Evolutionary conservation across 179 eudicot species (phyloP).

Genomic region (Pouteria campechiana): DNA sequence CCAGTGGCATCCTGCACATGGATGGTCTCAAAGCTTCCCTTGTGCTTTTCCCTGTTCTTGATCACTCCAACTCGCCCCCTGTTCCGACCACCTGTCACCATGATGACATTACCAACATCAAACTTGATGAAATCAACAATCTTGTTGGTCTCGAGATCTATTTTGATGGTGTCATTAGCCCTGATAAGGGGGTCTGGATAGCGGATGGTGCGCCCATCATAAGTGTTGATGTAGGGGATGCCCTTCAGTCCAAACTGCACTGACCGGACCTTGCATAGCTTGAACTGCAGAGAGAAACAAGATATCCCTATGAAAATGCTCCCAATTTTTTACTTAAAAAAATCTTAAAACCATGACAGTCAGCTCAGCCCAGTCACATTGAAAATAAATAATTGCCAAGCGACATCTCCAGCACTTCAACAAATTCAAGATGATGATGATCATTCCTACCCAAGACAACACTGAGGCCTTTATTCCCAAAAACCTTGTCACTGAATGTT

Average conservation of each 20-base stretch:
- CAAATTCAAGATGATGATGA: neutral
- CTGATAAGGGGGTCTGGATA: constrained; percentile 58
- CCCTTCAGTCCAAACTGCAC: constrained; percentile 49
- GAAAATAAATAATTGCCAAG: too few relatives aligned
- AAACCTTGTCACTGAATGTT: too few relatives aligned
- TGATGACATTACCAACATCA: constrained; percentile 57
- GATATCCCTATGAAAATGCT: neutral
- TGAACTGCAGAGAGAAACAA: constrained; percentile 17
- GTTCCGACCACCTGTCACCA: constrained; percentile 68
- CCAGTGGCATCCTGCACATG: constrained; percentile 51
- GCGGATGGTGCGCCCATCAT: constrained; percentile 51
- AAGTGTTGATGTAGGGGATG: constrained; percentile 48
- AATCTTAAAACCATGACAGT: too few relatives aligned
- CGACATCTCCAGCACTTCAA: neutral
- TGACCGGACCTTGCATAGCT: constrained; percentile 57
- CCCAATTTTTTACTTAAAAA: neutral
- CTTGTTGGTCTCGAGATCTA: constrained; percentile 43
- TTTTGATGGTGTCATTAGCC: constrained; percentile 51
- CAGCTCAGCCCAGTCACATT: too few relatives aligned
- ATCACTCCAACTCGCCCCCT: constrained; percentile 56
- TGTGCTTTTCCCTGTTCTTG: constrained; percentile 40
- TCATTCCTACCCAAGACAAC: neutral
- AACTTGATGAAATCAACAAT: constrained; percentile 56
- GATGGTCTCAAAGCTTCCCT: constrained; percentile 63
- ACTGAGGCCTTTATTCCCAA: too few relatives aligned